Conservation (phyloP, 1,139 yeast species). For the Magnusiomyces tetraspermus region DNA sequence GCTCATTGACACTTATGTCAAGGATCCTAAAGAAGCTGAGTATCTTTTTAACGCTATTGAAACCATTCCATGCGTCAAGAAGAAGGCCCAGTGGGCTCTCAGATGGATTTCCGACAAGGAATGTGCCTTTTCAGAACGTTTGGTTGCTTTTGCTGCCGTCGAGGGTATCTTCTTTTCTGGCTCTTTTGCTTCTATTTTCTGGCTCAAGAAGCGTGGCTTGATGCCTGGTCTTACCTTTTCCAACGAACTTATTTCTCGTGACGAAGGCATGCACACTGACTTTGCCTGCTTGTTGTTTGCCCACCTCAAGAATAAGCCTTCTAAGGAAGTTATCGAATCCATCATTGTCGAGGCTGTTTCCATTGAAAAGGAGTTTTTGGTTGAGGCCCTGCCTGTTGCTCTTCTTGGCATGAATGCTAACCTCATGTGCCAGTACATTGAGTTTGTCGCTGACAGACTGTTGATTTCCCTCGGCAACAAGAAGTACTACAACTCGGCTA, state of each 20-base stretch:
- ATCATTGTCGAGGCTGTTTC: slow-evolving; percentile 92
- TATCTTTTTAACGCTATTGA: slow-evolving; percentile 89
- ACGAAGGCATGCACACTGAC: slow-evolving; percentile 97
- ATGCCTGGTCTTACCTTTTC: slow-evolving; percentile 98
- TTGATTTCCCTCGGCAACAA: slow-evolving; percentile 82
- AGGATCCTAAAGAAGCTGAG: slow-evolving; percentile 87
- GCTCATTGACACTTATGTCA: slow-evolving; percentile 86
- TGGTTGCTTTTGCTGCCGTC: slow-evolving; percentile 97
- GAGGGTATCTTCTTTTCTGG: slow-evolving; percentile 98
- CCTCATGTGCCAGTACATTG: slow-evolving; percentile 95
- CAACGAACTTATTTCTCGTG: slow-evolving; percentile 93
- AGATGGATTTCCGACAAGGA: slow-evolving; percentile 87
- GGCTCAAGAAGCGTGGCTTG: slow-evolving; percentile 95
- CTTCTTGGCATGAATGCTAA: slow-evolving; percentile 87
- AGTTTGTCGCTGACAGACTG: slow-evolving; percentile 93
- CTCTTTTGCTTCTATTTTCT: slow-evolving; percentile 93
- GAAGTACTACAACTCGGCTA: slow-evolving; percentile 75
- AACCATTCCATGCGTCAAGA: slow-evolving; percentile 84
- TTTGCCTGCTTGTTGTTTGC: slow-evolving; percentile 93
- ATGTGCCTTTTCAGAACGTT: slow-evolving; percentile 87
- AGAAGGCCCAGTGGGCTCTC: slow-evolving; percentile 97
- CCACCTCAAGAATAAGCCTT: slow-evolving; percentile 85
- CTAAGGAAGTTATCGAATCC: slow-evolving; percentile 62
- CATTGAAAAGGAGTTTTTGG: slow-evolving; percentile 88
- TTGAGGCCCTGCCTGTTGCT: slow-evolving; percentile 86